phyloP scores from a whole-genome alignment of 2,329 filamentous ascomycete species.

The Aspergillus sergii region DNA sequence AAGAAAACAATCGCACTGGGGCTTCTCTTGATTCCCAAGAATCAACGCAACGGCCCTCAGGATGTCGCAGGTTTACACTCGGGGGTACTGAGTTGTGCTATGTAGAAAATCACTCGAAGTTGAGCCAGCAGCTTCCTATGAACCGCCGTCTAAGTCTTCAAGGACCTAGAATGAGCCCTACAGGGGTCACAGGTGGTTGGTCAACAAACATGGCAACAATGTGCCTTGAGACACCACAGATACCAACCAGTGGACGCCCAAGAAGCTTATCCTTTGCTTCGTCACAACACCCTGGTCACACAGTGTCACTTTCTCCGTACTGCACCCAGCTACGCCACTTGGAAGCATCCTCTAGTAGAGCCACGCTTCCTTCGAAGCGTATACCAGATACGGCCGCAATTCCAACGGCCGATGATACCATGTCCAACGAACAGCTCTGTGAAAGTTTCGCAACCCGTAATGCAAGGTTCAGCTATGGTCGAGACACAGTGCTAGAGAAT shows the following conservation, averaged over 20 bases:
- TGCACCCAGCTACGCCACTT: conserved; percentile 17
- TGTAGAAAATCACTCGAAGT: conserved; percentile 1
- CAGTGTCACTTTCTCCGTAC: conserved; percentile 13
- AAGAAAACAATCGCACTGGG: conserved; percentile 23
- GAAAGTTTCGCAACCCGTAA: background rate
- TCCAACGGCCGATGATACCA: background rate
- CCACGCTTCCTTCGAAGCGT: background rate
- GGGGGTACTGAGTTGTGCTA: conserved; percentile 14
- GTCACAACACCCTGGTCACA: conserved; percentile 1
- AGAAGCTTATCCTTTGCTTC: conserved; percentile 17
- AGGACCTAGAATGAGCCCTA: conserved; percentile 11
- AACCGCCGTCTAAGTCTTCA: conserved; percentile 25
- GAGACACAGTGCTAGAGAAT: background rate
- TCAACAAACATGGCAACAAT: conserved; percentile 15
- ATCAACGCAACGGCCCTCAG: conserved; percentile 15
- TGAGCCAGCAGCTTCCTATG: conserved; percentile 13
- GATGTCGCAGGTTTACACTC: conserved; percentile 19
- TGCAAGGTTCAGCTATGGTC: background rate
- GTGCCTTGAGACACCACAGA: conserved; percentile 16
- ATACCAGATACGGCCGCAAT: background rate
- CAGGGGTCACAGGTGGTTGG: conserved; percentile 19
- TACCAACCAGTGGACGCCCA: conserved; percentile 4
- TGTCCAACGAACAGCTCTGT: background rate
- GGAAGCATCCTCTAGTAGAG: conserved; percentile 4
- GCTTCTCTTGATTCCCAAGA: conserved; percentile 31